Percentiles rank a stretch among this genome's conserved stretches.
Evolutionary conservation across 83 land plant species (phyloP).

Genomic region (Larix sibirica): DNA sequence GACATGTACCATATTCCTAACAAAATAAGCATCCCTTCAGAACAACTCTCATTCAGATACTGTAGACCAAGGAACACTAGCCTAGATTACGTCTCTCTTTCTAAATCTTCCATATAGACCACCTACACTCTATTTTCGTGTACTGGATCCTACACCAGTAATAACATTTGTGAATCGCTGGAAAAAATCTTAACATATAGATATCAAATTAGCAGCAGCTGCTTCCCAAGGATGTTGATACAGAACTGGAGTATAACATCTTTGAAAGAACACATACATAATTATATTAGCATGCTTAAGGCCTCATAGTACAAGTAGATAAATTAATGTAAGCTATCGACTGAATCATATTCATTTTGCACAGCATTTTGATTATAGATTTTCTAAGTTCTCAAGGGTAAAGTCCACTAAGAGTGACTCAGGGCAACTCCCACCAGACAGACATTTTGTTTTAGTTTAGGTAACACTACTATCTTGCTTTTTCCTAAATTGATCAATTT

Average conservation of each 20-base stretch:
- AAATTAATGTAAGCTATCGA: background rate
- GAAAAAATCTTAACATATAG: background rate
- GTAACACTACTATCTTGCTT: background rate
- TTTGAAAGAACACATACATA: too few relatives aligned
- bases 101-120: background rate
- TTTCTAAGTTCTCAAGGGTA: background rate
- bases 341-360: background rate
- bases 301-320: background rate
- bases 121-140: background rate
- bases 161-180: too few relatives aligned
- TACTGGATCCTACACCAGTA: background rate
- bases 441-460: background rate
- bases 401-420: background rate
- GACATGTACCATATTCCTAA: constrained; percentile 92
- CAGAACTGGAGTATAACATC: too few relatives aligned
- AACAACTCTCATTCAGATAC: background rate
- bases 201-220: background rate
- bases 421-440: background rate
- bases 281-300: background rate
- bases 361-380: background rate
- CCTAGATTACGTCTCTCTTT: background rate
- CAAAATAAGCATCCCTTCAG: background rate
- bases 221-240: background rate
- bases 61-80: background rate
- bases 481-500: background rate